Conservation (phyloP, 257 asterid genomes). For the Ajuga chamaepitys region DNA sequence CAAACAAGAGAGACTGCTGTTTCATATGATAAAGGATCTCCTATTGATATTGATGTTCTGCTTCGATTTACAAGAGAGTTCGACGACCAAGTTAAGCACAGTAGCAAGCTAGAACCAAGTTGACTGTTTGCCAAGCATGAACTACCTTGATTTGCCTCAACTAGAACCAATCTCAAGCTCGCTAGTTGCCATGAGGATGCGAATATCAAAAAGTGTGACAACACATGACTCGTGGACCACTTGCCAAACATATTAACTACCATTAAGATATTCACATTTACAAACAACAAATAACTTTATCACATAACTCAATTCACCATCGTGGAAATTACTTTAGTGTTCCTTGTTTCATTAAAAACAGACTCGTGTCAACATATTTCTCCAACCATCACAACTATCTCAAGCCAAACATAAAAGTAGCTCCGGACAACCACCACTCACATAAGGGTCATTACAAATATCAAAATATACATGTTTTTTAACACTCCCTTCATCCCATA, state of each 20-base stretch:
- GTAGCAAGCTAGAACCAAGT: not conserved
- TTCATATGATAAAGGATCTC: not conserved
- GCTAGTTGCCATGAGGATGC: not conserved
- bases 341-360: not conserved
- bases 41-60: not conserved
- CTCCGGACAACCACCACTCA: not conserved
- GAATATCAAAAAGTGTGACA: not conserved
- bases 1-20: not conserved
- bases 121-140: not conserved
- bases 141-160: not conserved
- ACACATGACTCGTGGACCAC: not conserved
- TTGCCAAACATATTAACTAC: not conserved
- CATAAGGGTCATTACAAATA: not conserved
- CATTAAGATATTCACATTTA: not conserved
- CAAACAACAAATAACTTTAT: not conserved
- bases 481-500: no score
- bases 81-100: not conserved
- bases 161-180: not conserved
- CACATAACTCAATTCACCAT: not conserved
- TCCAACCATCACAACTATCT: constrained; percentile 4
- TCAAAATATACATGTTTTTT: no score
- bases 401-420: not conserved
- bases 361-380: not conserved
- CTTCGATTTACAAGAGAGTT: not conserved
- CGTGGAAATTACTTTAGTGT: not conserved